Base-by-base conservation (phyloP, 1,284 basidiomycete genomes). In the Waitea zeae region DNA sequence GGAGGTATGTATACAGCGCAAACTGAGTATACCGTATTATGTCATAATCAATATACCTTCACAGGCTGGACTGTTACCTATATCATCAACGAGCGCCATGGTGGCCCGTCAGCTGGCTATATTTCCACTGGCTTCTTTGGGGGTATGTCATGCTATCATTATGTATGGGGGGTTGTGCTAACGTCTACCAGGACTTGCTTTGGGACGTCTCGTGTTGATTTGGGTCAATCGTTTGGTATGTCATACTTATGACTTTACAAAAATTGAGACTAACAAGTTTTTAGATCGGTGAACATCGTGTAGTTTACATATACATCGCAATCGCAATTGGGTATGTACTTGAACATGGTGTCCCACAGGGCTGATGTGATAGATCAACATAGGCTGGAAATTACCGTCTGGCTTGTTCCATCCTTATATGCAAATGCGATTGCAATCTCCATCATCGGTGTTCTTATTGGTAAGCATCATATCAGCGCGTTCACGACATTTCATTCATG, bases 31-130 rank as follows among this genome's bases (percentile, higher is more conserved):
- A n/a, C n/a, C n/a, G n/a, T n/a, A n/a, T n/a, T n/a, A n/a, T n/a
- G n/a, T n/a, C n/a, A n/a, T n/a, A n/a, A n/a, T n/a, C n/a, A n/a
- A n/a, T n/a, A n/a, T n/a, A n/a, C n/a, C n/a, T n/a, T n/a, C n/a
- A n/a, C n/a, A n/a, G n/a, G n/a, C n/a, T 74, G 70, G 70, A 72
- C 73, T 32, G 71, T 72, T 3, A 71, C 70, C 0, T 74, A 63
- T 42, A 64, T 73, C 30, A 62, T 62, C 24, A 44, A 61, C 17
- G 55, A 62, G 12, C 50, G 67, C 24, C 46, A 51, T 17, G 67
- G 66, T 19, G 64, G 64, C 2, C 48, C 58, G 0, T 57, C 58
- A 3, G 56, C 66, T 18, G 67, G 67, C 17, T 70, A 69, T 41
- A 56, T 69, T 27, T 64, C 64, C 1, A 56, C 66, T 29, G 67